Conservation (phyloP, 2,329 filamentous ascomycete species). For the Rhynchosporium graminicola region DNA sequence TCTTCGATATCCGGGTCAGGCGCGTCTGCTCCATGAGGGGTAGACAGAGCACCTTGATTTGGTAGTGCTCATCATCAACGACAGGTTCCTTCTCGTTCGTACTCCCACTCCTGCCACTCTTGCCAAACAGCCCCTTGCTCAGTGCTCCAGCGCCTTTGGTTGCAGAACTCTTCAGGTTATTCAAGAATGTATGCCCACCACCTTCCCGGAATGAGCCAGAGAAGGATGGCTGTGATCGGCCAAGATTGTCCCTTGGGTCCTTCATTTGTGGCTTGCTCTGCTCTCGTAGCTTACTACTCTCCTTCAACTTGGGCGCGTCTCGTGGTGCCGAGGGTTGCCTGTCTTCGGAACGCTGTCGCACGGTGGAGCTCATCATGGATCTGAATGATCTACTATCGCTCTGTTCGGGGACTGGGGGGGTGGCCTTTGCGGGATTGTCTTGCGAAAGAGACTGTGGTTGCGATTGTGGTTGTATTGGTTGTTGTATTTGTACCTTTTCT, state of each 20-base stretch:
- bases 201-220: slow-evolving; percentile 60
- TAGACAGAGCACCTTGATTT: slow-evolving; percentile 80
- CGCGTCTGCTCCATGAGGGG: slow-evolving; percentile 87
- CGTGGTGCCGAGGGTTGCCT: slow-evolving; percentile 51
- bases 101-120: slow-evolving; percentile 69
- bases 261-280: slow-evolving; percentile 29
- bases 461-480: slow-evolving; percentile 37
- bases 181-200: slow-evolving; percentile 65
- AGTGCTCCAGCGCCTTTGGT: slow-evolving; percentile 78
- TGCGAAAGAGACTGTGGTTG: not conserved
- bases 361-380: slow-evolving; percentile 64
- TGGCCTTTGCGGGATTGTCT: slow-evolving; percentile 53
- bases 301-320: slow-evolving; percentile 45
- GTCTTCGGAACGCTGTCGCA: slow-evolving; percentile 74
- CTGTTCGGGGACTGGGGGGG: slow-evolving; percentile 53
- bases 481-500: slow-evolving; percentile 40
- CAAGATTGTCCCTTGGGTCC: slow-evolving; percentile 38
- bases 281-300: slow-evolving; percentile 44
- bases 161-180: slow-evolving; percentile 70
- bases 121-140: slow-evolving; percentile 80
- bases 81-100: slow-evolving; percentile 65
- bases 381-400: slow-evolving; percentile 65
- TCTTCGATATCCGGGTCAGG: slow-evolving; percentile 87
- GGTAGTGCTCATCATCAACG: slow-evolving; percentile 80
- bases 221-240: slow-evolving; percentile 42